Conservation (phyloP, 768 basidiomycete genomes). For the Leccinum pellstonianum region DNA sequence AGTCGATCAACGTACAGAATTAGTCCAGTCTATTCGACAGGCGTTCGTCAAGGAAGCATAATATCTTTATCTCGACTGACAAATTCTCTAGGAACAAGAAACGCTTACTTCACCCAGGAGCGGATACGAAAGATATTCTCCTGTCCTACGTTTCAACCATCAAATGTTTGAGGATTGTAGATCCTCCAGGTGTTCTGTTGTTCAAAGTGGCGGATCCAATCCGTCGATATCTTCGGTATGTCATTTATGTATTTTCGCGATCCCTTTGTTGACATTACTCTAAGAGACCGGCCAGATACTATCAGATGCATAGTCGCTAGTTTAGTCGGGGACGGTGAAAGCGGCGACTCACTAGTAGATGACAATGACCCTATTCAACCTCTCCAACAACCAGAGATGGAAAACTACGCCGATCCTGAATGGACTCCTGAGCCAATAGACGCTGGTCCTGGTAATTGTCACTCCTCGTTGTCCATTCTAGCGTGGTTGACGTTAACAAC, state of each 20-base stretch:
- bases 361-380: conserved; percentile 81
- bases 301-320: conserved; percentile 92
- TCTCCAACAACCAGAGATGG: conserved; percentile 69
- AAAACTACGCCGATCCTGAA: conserved; percentile 87
- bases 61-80: conserved; percentile 8
- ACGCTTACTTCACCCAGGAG: conserved; percentile 92
- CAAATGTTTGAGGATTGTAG: conserved; percentile 83
- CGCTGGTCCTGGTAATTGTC: conserved; percentile 79
- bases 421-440: conserved; percentile 98
- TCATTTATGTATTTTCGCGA: background rate
- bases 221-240: conserved; percentile 78
- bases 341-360: conserved; percentile 78
- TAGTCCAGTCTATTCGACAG: conserved; percentile 77
- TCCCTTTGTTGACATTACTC: background rate
- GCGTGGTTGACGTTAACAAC: conserved; percentile 6
- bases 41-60: conserved; percentile 46
- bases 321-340: conserved; percentile 82
- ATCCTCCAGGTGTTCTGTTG: conserved; percentile 89
- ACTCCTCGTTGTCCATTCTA: background rate
- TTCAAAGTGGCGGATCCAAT: conserved; percentile 95
- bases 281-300: conserved; percentile 84
- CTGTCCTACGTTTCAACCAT: conserved; percentile 91
- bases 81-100: conserved; percentile 61
- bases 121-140: conserved; percentile 89
- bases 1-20: conserved; percentile 73